Evolutionary conservation across 2,329 filamentous ascomycete genomes (phyloP).

Genomic region (Stylonectria norvegica): DNA sequence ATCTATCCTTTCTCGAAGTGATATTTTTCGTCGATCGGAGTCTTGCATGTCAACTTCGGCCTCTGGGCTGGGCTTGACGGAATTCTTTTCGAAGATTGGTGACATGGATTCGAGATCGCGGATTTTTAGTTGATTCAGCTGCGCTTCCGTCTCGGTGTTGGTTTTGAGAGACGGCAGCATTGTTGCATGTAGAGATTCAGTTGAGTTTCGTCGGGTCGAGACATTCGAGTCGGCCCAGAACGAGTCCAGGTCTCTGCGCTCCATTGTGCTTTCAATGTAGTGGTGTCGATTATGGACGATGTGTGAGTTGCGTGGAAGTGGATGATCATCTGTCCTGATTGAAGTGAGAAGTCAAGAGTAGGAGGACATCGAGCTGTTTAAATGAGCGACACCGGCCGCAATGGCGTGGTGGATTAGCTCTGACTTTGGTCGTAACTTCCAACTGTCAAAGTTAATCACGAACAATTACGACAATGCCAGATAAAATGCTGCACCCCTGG

Average conservation of each 20-base stretch:
- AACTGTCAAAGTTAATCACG: background rate
- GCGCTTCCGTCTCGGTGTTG: conserved; percentile 6
- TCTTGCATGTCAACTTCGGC: conserved; percentile 18
- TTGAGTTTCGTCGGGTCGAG: conserved; percentile 24
- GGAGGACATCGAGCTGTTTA: background rate
- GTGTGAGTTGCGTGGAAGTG: conserved; percentile 4
- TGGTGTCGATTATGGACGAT: background rate
- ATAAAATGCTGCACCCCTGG: conserved; percentile 16
- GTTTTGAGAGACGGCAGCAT: conserved; percentile 9
- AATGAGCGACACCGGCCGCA: background rate
- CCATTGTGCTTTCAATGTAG: conserved; percentile 16
- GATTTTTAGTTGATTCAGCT: conserved; percentile 1
- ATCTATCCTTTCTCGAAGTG: conserved; percentile 44
- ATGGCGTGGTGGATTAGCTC: background rate
- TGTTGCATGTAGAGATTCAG: conserved; percentile 9
- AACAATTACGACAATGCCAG: conserved; percentile 6
- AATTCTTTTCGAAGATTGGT: conserved; percentile 10
- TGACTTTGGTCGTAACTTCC: background rate
- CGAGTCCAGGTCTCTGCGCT: conserved; percentile 20
- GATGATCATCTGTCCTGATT: conserved; percentile 6
- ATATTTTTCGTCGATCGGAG: conserved; percentile 30
- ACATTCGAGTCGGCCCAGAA: conserved; percentile 25
- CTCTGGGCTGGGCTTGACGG: background rate
- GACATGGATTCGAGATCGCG: conserved; percentile 4
- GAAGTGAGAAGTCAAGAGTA: too few relatives aligned